These are phyloP conservation scores for Trichoderma cornu-damae DNA, from an alignment of 2,329 filamentous ascomycete species.

Conservation along the genomic window DNA sequence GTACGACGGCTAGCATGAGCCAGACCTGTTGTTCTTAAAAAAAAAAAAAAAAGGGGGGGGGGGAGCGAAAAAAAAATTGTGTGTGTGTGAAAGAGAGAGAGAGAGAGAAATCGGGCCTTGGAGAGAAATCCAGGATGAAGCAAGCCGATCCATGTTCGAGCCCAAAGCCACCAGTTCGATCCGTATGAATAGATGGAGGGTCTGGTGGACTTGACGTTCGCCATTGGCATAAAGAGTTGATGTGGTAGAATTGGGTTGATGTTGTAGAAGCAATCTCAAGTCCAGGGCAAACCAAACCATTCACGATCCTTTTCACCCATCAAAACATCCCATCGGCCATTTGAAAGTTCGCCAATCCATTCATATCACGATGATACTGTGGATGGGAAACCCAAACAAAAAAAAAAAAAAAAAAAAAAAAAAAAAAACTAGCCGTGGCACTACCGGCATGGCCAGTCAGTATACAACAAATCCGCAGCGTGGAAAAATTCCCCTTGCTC, in stretches of 20 bases:
- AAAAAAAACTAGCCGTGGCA: no score
- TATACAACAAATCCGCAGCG: no score
- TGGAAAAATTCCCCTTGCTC: neutral
- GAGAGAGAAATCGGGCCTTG: neutral
- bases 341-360: no score
- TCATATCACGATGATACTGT: no score
- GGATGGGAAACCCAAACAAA: no score
- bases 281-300: no score
- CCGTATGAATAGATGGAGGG: slow-evolving; percentile 10
- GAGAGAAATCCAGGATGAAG: neutral
- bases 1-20: neutral
- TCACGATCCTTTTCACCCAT: no score
- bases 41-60: no score
- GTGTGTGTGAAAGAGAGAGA: no score
- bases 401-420: neutral
- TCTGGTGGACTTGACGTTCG: neutral
- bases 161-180: slow-evolving; percentile 10
- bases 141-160: neutral
- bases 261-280: neutral
- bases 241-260: neutral
- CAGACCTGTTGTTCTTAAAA: neutral
- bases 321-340: no score
- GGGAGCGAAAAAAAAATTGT: no score
- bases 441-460: no score
- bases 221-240: neutral